These are phyloP conservation scores for Fusarium pseudonygamai DNA, from an alignment of 2,329 filamentous ascomycete genomes.

Conservation along the genomic window DNA sequence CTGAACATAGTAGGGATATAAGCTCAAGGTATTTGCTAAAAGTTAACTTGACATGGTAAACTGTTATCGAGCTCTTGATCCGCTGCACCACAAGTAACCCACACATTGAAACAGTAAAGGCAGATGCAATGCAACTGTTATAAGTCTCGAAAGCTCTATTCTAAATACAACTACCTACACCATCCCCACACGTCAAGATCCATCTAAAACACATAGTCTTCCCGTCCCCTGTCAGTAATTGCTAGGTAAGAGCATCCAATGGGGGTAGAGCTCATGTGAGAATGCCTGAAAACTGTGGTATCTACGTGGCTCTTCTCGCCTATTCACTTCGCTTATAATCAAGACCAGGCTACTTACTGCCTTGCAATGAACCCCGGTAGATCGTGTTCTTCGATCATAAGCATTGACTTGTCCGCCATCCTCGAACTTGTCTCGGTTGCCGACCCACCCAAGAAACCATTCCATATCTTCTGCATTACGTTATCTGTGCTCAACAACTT, in stretches of 20 bases:
- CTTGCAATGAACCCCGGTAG: conserved; percentile 47
- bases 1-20: not conserved
- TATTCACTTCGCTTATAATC: not conserved
- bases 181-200: not conserved
- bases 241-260: not conserved
- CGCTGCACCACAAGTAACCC: not conserved
- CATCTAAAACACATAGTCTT: not conserved
- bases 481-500: conserved; percentile 47
- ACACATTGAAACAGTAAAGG: not conserved
- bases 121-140: not conserved
- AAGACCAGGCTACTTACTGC: conserved; percentile 23
- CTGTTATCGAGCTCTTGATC: not conserved
- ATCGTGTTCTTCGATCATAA: conserved; percentile 56
- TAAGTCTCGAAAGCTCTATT: not conserved
- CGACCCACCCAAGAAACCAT: conserved; percentile 54
- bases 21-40: not conserved
- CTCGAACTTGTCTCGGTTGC: conserved; percentile 51
- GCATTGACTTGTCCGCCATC: conserved; percentile 55
- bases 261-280: not conserved
- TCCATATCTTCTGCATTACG: conserved; percentile 60
- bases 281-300: not conserved
- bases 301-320: not conserved
- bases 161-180: not conserved
- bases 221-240: not conserved
- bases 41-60: not conserved